Conservation (phyloP, 192 early-diverging fungal species). For the Entophlyctis helioformis region DNA sequence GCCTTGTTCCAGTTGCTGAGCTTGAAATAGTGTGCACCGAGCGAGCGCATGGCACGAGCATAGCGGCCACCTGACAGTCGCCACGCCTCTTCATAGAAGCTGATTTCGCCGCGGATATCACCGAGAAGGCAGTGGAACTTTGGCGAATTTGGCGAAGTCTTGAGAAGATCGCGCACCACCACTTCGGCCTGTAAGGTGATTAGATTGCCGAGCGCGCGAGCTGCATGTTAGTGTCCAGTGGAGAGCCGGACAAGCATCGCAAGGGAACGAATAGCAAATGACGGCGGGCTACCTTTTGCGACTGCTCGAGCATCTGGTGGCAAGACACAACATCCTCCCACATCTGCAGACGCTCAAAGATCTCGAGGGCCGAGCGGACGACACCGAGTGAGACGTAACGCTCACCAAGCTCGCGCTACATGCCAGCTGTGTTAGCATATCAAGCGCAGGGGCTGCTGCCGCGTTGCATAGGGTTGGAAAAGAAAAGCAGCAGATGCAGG, state of each 20-base stretch:
- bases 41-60: constrained; percentile 88
- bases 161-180: constrained; percentile 55
- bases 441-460: too few relatives aligned
- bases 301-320: constrained; percentile 73
- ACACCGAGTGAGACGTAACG: constrained; percentile 79
- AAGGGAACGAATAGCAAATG: not conserved
- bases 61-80: constrained; percentile 64
- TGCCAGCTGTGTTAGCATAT: too few relatives aligned
- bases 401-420: constrained; percentile 72
- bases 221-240: too few relatives aligned
- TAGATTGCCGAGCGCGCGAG: too few relatives aligned
- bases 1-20: constrained; percentile 30
- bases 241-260: constrained; percentile 1
- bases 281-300: constrained; percentile 41
- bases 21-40: constrained; percentile 69
- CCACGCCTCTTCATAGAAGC: constrained; percentile 82
- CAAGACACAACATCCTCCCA: constrained; percentile 93
- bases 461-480: not conserved
- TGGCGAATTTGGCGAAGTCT: constrained; percentile 53
- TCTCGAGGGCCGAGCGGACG: constrained; percentile 81
- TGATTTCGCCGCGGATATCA: constrained; percentile 65
- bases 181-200: constrained; percentile 61
- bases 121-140: constrained; percentile 87
- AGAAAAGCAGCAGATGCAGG: constrained; percentile 3
- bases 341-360: constrained; percentile 85